Conservation (phyloP, 495 filamentous ascomycete genomes). For the Eremomyces bilateralis region DNA sequence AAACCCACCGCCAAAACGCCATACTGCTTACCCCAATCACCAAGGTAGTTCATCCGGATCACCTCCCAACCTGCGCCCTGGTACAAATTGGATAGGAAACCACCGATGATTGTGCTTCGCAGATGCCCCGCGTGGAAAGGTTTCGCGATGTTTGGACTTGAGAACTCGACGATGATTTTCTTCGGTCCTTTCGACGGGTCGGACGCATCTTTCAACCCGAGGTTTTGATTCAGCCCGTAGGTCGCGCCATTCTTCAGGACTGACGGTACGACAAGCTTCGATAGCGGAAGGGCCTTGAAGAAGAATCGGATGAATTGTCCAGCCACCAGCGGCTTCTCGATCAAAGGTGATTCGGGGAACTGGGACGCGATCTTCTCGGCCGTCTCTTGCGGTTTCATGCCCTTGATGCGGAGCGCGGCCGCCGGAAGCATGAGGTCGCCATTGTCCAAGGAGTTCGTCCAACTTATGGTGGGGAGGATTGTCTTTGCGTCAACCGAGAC, state of each 20-base stretch:
- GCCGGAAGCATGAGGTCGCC: slow-evolving; percentile 70
- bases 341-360: slow-evolving; percentile 58
- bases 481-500: slow-evolving; percentile 43
- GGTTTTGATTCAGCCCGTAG: slow-evolving; percentile 22
- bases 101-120: slow-evolving; percentile 55
- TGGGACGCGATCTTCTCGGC: slow-evolving; percentile 36
- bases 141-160: slow-evolving; percentile 56
- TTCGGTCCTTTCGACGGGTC: slow-evolving; percentile 18
- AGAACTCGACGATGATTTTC: slow-evolving; percentile 40
- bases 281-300: slow-evolving; percentile 28
- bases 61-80: slow-evolving; percentile 52
- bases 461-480: slow-evolving; percentile 58
- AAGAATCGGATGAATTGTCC: slow-evolving; percentile 67
- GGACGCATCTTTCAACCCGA: slow-evolving; percentile 14
- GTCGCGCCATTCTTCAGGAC: slow-evolving; percentile 18
- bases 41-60: slow-evolving; percentile 50
- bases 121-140: slow-evolving; percentile 55
- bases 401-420: slow-evolving; percentile 60
- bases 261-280: slow-evolving; percentile 22
- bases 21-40: slow-evolving; percentile 61
- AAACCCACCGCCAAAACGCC: slow-evolving; percentile 49
- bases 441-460: slow-evolving; percentile 72
- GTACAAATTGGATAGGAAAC: slow-evolving; percentile 47
- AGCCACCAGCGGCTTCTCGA: slow-evolving; percentile 38
- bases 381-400: slow-evolving; percentile 55